Conservation (phyloP, 805 yeast genomes). For the Ogataea wickerhamii region DNA sequence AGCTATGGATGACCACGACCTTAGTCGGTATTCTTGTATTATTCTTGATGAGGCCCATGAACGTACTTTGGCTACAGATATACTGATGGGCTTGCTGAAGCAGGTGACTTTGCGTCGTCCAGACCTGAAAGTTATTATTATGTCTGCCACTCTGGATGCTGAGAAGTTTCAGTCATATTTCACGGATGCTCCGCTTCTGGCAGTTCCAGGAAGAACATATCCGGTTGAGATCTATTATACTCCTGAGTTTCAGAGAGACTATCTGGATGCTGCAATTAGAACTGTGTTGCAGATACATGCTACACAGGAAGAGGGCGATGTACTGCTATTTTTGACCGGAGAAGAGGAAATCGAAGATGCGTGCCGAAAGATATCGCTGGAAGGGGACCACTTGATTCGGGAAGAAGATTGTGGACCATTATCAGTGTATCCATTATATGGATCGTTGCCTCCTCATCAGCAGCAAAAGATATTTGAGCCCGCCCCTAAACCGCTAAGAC, state of each 20-base stretch:
- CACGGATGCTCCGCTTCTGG: slow-evolving; percentile 86
- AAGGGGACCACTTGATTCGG: slow-evolving; percentile 82
- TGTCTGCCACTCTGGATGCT: slow-evolving; percentile 98
- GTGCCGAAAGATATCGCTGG: slow-evolving; percentile 79
- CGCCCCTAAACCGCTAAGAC: slow-evolving; percentile 71
- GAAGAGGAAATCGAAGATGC: slow-evolving; percentile 99
- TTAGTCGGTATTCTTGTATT: slow-evolving; percentile 79
- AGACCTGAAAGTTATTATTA: slow-evolving; percentile 85
- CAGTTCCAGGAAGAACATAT: slow-evolving; percentile 97
- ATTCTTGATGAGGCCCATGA: slow-evolving; percentile 98
- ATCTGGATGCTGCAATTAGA: slow-evolving; percentile 89
- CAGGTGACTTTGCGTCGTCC: slow-evolving; percentile 76
- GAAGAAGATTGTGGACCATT: slow-evolving; percentile 91
- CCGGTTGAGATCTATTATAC: slow-evolving; percentile 97
- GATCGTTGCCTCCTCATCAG: slow-evolving; percentile 93
- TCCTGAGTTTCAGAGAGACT: slow-evolving; percentile 94
- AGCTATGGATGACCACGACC: slow-evolving; percentile 93
- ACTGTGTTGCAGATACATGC: slow-evolving; percentile 97
- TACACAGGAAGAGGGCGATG: slow-evolving; percentile 91
- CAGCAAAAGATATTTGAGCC: slow-evolving; percentile 92
- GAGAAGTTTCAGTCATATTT: slow-evolving; percentile 91
- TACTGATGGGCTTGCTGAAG: slow-evolving; percentile 89
- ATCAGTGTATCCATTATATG: slow-evolving; percentile 88
- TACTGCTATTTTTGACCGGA: slow-evolving; percentile 84
- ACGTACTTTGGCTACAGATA: slow-evolving; percentile 94